Evolutionary conservation across 495 filamentous ascomycete genomes (phyloP), one percentile per base, ranked within the genome.

Genomic region (Cenococcum geophilum): DNA sequence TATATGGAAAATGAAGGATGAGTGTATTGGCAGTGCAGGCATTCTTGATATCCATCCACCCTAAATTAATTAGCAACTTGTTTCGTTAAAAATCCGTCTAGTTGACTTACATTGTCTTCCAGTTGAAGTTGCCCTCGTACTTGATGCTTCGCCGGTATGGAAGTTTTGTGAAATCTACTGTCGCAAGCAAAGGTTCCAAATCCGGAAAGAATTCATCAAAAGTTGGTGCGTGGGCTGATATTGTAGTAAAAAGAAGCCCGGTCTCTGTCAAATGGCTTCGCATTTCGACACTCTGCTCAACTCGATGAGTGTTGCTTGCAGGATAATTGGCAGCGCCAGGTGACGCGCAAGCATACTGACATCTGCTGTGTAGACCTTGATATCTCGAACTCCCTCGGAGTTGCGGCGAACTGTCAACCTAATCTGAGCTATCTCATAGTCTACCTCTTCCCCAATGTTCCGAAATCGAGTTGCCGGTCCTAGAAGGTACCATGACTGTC

Each of bases 1-100:
- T 73, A 79, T 49, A 81, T 70, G 4, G 78, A 78, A 70, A 85
- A 85, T 9, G 81, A 81, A 0, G 82, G 82, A 59, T 85, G 82
- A 0, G 82, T 83, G 68, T 85, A 85, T 67, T 82, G 80, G 75
- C 82, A 85, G 64, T 85, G 82, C 14, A 85, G 73, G 61, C 82
- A 85, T 70, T 85, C 82, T 67, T 85, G 82, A 58, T 81, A 85
- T 16, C 81, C 82, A 57, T 85, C 82, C 16, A 85, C 80, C 65
- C 64, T 67, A 23, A 1, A 40, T 9, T 9, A 11, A 27, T 58
- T 23, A 67, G 60, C 22, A 10, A 52, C 22, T 42, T 45, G 25
- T 1, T 22, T 42, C n/a, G 18, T 27, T 48, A 11, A 34, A 22
- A 34, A 4, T 0, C 1, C 3, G 6, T 8, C 5, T 14, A 25